Conservation (phyloP, 805 yeast species). For the Candida krabiensis region DNA sequence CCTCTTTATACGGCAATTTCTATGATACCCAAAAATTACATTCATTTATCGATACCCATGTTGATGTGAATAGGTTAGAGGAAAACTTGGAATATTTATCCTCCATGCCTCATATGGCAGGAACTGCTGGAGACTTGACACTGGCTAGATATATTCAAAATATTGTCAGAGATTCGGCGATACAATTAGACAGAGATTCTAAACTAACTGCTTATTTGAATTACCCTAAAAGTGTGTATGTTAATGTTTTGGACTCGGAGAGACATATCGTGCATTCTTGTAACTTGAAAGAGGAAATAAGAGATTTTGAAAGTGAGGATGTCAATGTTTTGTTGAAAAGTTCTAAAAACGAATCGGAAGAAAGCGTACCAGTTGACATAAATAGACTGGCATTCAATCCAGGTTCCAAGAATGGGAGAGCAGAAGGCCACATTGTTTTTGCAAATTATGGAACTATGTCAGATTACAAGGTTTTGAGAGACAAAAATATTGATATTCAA, state of each 20-base stretch:
- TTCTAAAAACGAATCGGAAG: background rate
- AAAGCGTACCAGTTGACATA: slow-evolving; percentile 27
- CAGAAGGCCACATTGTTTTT: slow-evolving; percentile 54
- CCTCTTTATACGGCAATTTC: slow-evolving; percentile 54
- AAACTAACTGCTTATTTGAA: slow-evolving; percentile 59
- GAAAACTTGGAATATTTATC: slow-evolving; percentile 70
- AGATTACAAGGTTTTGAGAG: slow-evolving; percentile 49
- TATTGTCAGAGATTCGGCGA: slow-evolving; percentile 56
- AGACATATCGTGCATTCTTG: slow-evolving; percentile 23
- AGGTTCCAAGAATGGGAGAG: slow-evolving; percentile 58
- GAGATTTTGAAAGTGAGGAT: slow-evolving; percentile 8
- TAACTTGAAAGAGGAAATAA: slow-evolving; percentile 20
- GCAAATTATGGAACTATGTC: slow-evolving; percentile 62
- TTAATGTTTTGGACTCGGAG: slow-evolving; percentile 22
- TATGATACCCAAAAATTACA: slow-evolving; percentile 57
- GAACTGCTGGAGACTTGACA: slow-evolving; percentile 81
- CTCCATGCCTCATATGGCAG: slow-evolving; percentile 83
- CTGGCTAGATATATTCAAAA: slow-evolving; percentile 65
- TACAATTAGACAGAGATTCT: slow-evolving; percentile 49
- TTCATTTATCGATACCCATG: slow-evolving; percentile 46
- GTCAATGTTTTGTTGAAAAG: background rate
- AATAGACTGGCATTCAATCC: slow-evolving; percentile 63
- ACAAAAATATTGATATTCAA: slow-evolving; percentile 38
- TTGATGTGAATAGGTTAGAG: slow-evolving; percentile 59
- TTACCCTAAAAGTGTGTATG: slow-evolving; percentile 51